These are phyloP conservation scores for Drosera capensis DNA, from an alignment of 148 eudicot species.

Conservation along the genomic window DNA sequence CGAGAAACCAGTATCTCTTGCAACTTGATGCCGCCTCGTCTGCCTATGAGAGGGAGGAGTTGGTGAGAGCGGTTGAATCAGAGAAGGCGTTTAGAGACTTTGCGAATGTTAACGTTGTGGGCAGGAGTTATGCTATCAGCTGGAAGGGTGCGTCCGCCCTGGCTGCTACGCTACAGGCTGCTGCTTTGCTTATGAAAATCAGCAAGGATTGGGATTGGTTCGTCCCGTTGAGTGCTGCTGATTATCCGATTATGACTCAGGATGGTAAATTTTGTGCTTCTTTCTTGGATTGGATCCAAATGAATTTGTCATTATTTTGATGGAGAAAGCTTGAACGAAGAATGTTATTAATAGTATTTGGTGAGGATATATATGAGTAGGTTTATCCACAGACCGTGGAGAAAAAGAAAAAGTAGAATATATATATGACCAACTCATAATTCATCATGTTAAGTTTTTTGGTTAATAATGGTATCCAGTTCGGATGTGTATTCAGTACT, in stretches of 20 bases:
- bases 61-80: conserved; percentile 13
- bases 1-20: conserved; percentile 27
- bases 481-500: no score
- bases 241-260: conserved; percentile 29
- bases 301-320: neutral
- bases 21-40: conserved; percentile 14
- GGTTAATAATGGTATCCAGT: no score
- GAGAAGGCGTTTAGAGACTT: conserved; percentile 11
- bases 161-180: conserved; percentile 22
- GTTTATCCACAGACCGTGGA: no score
- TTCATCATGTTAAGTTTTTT: no score
- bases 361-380: no score
- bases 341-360: no score
- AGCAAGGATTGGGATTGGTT: conserved; percentile 26
- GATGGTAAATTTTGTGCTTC: conserved; percentile 15
- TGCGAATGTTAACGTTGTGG: conserved; percentile 24
- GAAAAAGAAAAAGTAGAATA: no score
- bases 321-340: no score
- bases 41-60: conserved; percentile 13
- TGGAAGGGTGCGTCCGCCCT: conserved; percentile 18
- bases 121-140: conserved; percentile 13
- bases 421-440: no score
- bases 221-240: conserved; percentile 14
- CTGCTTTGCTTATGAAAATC: conserved; percentile 23
- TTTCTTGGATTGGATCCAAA: neutral